A percentile compares a stretch with the other conserved stretches of the same genome.
These are phyloP conservation scores for Phaeosphaeria sp. DNA, from an alignment of 2,329 filamentous ascomycete species.

Conservation along the genomic window DNA sequence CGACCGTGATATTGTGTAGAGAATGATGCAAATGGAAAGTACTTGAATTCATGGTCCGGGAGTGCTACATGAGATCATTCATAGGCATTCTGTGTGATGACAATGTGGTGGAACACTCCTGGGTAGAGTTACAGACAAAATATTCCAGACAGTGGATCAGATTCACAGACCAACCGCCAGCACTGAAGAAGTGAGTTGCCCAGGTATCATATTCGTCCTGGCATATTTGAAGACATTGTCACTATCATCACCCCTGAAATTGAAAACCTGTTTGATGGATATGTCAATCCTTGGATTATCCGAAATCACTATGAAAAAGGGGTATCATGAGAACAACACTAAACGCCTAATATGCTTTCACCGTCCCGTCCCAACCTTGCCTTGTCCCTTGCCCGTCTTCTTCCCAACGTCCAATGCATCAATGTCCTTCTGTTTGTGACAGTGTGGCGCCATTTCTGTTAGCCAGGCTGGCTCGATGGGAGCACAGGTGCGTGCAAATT, in stretches of 20 bases:
- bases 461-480: conserved; percentile 86
- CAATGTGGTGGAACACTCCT: not conserved
- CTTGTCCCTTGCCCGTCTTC: conserved; percentile 64
- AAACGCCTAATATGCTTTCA: not conserved
- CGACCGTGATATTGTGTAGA: too few relatives aligned
- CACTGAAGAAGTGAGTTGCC: not conserved
- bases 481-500: conserved; percentile 90
- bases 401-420: conserved; percentile 13
- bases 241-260: not conserved
- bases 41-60: too few relatives aligned
- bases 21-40: too few relatives aligned
- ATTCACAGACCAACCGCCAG: not conserved
- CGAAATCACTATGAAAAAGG: not conserved
- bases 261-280: not conserved
- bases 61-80: too few relatives aligned
- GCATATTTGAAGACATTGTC: too few relatives aligned
- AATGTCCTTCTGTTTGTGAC: conserved; percentile 74
- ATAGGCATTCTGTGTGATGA: too few relatives aligned
- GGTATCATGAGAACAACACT: not conserved
- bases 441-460: conserved; percentile 89
- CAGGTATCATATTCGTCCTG: not conserved
- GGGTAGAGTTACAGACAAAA: not conserved
- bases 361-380: conserved; percentile 31
- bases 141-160: not conserved
- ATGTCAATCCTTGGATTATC: not conserved